Percentiles rank a stretch among this genome's conserved stretches.
These are phyloP conservation scores for Aphanomyces astaci DNA, from an alignment of 352 stramenopile genomes.

Conservation along the genomic window DNA sequence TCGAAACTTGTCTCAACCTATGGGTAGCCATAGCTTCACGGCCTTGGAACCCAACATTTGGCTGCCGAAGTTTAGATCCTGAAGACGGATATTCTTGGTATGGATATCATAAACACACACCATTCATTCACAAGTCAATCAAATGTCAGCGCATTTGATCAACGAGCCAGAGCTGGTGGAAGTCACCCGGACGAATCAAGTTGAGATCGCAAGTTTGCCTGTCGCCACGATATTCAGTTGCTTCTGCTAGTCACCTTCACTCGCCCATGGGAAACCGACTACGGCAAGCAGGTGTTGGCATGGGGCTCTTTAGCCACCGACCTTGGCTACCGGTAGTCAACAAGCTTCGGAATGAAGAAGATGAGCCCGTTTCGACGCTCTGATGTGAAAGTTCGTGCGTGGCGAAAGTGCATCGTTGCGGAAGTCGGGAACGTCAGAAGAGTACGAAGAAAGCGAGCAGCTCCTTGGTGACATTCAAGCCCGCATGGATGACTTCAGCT, in stretches of 20 bases:
- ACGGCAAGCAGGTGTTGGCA: neutral
- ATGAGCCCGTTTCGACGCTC: neutral
- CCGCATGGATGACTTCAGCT: neutral
- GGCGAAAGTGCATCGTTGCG: neutral
- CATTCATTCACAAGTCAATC: neutral
- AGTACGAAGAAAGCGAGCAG: constrained; percentile 4
- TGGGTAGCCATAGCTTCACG: neutral
- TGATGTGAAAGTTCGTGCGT: neutral
- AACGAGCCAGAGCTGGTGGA: neutral
- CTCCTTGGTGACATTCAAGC: neutral
- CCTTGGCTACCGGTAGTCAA: neutral
- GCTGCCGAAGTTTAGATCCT: neutral
- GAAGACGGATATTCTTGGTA: neutral
- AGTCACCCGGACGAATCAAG: neutral
- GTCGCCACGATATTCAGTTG: neutral
- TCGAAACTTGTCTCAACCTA: neutral
- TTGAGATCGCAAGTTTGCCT: neutral
- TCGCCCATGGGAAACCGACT: neutral
- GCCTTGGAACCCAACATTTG: neutral
- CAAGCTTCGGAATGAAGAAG: neutral
- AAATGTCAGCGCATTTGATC: neutral
- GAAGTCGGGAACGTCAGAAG: constrained; percentile 4
- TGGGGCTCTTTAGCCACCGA: neutral
- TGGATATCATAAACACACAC: neutral
- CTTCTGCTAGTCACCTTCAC: neutral